Base-by-base conservation (phyloP, 2,329 filamentous ascomycete species). In the Colletotrichum sp. region DNA sequence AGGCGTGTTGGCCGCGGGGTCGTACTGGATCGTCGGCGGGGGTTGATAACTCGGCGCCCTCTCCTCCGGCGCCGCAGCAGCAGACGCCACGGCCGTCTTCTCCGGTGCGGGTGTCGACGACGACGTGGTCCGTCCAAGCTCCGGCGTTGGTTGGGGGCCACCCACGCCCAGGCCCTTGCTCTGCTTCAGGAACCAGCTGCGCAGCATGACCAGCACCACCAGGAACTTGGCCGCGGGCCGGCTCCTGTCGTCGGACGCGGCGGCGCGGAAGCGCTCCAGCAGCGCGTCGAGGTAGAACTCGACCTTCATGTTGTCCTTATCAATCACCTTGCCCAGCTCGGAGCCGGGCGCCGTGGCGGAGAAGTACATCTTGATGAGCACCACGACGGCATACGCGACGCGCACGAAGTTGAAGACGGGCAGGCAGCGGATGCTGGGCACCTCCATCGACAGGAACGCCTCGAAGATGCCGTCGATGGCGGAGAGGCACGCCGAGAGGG, bases 291-390 rank as follows among this genome's bases (percentile, higher is more conserved):
- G 87, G 81, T 95, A 94, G 70, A 90, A 87, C 78, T 88, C 87
- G 21, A 92, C 90, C 76, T 92, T 92, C 85, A 96, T 90, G 78
- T 93, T 89, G 71, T 93, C 90, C 77, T 91, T 91, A 78, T 92
- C 89, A 77, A 96, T 93, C 21, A 96, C 90, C 75, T 90, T 90
- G n/a, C 92, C 92, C 2, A 96, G 89, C 78, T 93, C 92, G 18
- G 91, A 93, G 55, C 90, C 89, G 1, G 92, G 90, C 16, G 90
- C 89, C 3, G 90, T 90, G 5, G 93, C 92, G 10, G 92, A 91
- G 66, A 94, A 93, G 83, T 93, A 93, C 77, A 96, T 90, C 83
- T 95, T 95, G 82, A 95, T 93, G 48, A 95, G 86, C 36, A 94
- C 91, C 24, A 95, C 92, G 4, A 93, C 89, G 7, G 92, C 92